Conservation (phyloP, 2,329 filamentous ascomycete genomes). For the Diaporthe sp. region DNA sequence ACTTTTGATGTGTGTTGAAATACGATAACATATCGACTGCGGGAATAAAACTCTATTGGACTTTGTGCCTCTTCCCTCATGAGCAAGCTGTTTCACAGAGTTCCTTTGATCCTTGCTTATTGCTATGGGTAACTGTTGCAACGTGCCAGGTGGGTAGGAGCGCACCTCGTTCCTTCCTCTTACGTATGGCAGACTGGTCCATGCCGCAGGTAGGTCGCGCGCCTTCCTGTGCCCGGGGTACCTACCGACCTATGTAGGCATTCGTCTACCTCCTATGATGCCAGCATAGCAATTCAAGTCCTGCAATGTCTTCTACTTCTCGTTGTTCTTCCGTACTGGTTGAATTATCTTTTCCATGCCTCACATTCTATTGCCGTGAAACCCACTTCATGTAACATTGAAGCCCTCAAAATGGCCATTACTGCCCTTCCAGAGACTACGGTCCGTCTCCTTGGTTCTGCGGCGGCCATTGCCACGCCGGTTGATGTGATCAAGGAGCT, state of each 20-base stretch:
- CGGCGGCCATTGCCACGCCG: conserved; percentile 72
- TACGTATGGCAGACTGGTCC: not conserved
- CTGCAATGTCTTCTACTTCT: not conserved
- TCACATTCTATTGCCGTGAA: too few relatives aligned
- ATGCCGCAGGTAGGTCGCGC: not conserved
- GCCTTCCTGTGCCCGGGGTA: not conserved
- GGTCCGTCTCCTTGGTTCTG: conserved; percentile 71
- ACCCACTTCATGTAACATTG: not conserved
- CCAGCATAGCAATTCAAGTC: not conserved
- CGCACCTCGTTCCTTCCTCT: conserved; percentile 13
- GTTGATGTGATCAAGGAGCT: conserved; percentile 80
- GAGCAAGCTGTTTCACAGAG: not conserved
- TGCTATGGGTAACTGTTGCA: not conserved
- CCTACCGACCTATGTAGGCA: not conserved
- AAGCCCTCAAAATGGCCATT: conserved; percentile 62
- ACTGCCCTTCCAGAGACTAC: conserved; percentile 62
- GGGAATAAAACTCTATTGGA: not conserved
- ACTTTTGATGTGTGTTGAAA: not conserved
- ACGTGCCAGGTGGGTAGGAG: not conserved
- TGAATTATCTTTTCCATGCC: not conserved
- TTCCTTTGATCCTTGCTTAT: not conserved
- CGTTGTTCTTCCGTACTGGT: not conserved
- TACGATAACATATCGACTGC: not conserved
- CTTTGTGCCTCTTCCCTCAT: not conserved
- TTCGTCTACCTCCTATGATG: not conserved